Percentiles rank a stretch among this genome's conserved stretches.
phyloP scores from a whole-genome alignment of 116 monocot genomes.

The Phalaenopsis hybrid region DNA sequence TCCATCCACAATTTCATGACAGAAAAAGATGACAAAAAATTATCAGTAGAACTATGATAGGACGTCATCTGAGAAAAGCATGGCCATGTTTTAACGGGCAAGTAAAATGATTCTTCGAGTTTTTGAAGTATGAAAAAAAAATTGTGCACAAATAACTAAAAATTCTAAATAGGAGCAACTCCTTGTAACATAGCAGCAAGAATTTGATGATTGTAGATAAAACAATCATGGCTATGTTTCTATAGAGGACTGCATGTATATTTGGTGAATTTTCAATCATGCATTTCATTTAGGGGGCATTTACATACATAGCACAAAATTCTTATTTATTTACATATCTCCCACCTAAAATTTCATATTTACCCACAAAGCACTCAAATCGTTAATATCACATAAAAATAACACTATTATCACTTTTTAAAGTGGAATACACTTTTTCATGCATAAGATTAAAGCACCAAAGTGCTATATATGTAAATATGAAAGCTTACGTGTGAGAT shows the following conservation, averaged over 20 bases:
- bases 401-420: no score
- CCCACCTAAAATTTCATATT: no score
- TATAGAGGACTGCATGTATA: neutral
- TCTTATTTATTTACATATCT: no score
- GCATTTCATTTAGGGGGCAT: neutral
- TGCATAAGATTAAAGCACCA: no score
- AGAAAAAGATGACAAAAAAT: neutral
- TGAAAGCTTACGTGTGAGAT: no score
- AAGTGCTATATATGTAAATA: no score
- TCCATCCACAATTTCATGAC: conserved; percentile 18
- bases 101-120: neutral
- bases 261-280: neutral
- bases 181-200: neutral
- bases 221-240: neutral
- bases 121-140: neutral
- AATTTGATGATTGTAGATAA: neutral
- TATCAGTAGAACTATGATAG: neutral
- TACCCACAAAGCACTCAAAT: no score
- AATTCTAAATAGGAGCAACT: neutral
- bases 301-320: no score
- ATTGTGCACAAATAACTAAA: neutral
- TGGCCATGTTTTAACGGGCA: neutral
- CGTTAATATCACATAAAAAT: no score
- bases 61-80: neutral
- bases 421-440: no score